Conservation (phyloP, 1,284 basidiomycete genomes). For the Cryptococcus wingfieldii region DNA sequence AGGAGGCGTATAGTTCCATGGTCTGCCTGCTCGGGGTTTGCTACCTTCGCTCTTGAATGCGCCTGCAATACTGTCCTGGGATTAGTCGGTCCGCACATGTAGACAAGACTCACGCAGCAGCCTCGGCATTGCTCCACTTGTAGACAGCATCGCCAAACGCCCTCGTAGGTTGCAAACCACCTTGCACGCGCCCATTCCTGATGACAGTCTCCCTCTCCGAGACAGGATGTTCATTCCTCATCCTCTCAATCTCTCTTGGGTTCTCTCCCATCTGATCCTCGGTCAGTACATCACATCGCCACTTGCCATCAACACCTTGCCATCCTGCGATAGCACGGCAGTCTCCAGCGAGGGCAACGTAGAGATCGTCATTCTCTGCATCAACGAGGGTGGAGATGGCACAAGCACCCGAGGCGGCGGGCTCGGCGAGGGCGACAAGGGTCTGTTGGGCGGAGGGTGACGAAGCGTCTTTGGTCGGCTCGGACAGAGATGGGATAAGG, state of each 20-base stretch:
- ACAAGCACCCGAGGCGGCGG: conserved; percentile 79
- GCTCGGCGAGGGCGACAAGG: conserved; percentile 62
- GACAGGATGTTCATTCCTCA: conserved; percentile 81
- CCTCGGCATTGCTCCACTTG: conserved; percentile 65
- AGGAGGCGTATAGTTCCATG: conserved; percentile 75
- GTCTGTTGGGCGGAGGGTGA: conserved; percentile 21
- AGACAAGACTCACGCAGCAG: conserved; percentile 59
- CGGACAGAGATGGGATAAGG: conserved; percentile 48
- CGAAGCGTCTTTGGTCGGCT: conserved; percentile 50
- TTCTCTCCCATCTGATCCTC: conserved; percentile 96
- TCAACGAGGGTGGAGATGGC: conserved; percentile 82
- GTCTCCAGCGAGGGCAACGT: conserved; percentile 90
- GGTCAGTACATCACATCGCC: conserved; percentile 73
- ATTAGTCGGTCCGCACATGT: not conserved
- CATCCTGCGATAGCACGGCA: conserved; percentile 92
- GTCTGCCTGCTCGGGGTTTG: conserved; percentile 58
- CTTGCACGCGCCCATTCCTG: conserved; percentile 77
- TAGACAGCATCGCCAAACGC: conserved; percentile 89
- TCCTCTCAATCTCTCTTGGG: conserved; percentile 65
- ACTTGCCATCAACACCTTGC: conserved; percentile 55
- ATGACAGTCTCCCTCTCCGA: conserved; percentile 79
- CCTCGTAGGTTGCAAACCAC: conserved; percentile 88
- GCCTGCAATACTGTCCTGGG: conserved; percentile 57
- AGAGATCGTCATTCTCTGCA: conserved; percentile 70
- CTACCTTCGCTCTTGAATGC: conserved; percentile 63